Conservation (phyloP, 257 asterid species). For the Solanum appendiculatum region DNA sequence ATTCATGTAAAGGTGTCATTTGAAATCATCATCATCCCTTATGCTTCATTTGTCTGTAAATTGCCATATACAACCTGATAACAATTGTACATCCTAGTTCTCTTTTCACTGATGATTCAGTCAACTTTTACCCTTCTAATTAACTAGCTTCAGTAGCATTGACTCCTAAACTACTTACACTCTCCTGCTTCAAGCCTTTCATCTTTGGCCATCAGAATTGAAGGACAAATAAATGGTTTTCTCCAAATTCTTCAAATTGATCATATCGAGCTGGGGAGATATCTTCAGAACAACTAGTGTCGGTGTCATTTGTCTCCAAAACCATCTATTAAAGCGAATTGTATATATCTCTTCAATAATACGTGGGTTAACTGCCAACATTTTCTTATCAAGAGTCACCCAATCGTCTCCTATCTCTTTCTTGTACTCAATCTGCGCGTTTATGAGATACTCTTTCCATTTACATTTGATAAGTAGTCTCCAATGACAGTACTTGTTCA, state of each 20-base stretch:
- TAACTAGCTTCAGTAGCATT: neutral
- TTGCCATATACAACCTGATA: neutral
- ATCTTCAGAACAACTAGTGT: neutral
- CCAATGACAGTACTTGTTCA: neutral
- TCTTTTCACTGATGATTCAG: neutral
- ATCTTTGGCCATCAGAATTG: neutral
- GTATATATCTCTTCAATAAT: neutral
- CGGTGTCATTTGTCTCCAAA: neutral
- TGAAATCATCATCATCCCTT: neutral
- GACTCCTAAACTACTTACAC: neutral
- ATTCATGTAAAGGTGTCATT: neutral
- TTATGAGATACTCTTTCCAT: neutral
- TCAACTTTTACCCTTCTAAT: neutral
- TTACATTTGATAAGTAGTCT: neutral
- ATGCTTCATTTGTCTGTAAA: neutral
- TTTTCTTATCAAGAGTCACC: neutral
- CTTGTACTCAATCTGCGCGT: neutral
- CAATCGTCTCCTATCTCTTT: neutral
- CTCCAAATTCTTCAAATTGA: neutral
- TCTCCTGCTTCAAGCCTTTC: neutral
- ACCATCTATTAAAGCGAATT: neutral
- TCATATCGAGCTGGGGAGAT: neutral
- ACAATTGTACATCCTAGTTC: neutral
- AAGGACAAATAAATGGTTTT: neutral
- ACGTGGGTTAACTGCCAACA: neutral